phyloP scores from a whole-genome alignment of 1,139 yeast genomes.

The Pichia sp. region DNA sequence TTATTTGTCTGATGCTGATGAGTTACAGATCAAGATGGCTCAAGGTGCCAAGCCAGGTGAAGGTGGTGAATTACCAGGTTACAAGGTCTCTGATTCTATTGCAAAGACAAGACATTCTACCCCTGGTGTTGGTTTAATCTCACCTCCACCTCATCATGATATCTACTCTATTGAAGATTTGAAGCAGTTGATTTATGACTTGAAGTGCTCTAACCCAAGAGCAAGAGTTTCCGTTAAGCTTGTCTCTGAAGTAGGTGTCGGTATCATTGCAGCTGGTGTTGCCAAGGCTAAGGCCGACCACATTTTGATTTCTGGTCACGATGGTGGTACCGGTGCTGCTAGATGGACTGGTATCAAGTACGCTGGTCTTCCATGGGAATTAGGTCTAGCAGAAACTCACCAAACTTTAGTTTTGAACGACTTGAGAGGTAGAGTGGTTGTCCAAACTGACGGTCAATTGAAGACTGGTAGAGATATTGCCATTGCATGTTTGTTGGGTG shows the following conservation, averaged over 20 bases:
- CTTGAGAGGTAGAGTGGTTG: slow-evolving; percentile 88
- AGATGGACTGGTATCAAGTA: slow-evolving; percentile 95
- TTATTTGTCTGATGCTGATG: slow-evolving; percentile 94
- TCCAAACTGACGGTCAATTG: slow-evolving; percentile 96
- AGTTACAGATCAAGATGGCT: slow-evolving; percentile 96
- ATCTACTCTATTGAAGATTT: slow-evolving; percentile 96
- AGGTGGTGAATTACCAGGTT: slow-evolving; percentile 98
- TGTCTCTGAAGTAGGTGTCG: slow-evolving; percentile 98
- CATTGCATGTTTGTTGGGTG: slow-evolving; percentile 91
- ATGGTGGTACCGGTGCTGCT: slow-evolving; percentile 99
- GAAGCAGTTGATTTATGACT: slow-evolving; percentile 92
- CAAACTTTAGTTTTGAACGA: slow-evolving; percentile 95
- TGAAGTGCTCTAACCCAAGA: slow-evolving; percentile 95
- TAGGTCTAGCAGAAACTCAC: slow-evolving; percentile 96
- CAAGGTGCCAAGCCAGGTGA: slow-evolving; percentile 99
- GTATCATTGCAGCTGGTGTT: slow-evolving; percentile 98
- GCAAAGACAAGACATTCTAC: slow-evolving; percentile 97
- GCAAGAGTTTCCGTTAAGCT: slow-evolving; percentile 95
- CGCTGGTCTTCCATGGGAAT: slow-evolving; percentile 98
- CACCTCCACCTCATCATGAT: slow-evolving; percentile 99
- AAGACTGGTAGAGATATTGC: slow-evolving; percentile 97
- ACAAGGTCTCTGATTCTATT: slow-evolving; percentile 81
- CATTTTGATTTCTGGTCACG: slow-evolving; percentile 92
- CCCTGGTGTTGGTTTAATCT: slow-evolving; percentile 92
- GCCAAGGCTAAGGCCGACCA: slow-evolving; percentile 99